Evolutionary conservation across 805 yeast genomes (phyloP), one percentile per base, ranked within the genome.

Genomic region (Metschnikowia chrysomelidarum): DNA sequence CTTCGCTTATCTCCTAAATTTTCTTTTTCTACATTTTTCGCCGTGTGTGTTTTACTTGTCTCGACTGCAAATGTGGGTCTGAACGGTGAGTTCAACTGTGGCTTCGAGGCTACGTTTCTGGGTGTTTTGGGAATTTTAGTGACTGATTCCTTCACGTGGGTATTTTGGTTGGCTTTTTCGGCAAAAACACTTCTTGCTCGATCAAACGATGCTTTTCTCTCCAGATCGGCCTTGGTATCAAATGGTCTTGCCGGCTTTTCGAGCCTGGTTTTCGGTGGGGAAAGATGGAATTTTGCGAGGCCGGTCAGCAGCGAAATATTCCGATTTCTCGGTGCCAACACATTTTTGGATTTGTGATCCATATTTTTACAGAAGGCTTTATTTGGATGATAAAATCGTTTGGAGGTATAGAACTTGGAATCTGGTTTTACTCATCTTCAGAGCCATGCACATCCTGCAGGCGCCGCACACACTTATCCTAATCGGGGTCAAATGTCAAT

Each of bases 301-400:
- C 81, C 80, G 0, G 80, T 75, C 5, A 71, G 59, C 41, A 70
- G 74, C 44, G 78, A 72, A 10, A 71, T 57, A 9, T 73, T 50
- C 39, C 79, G 53, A 17, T 36, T 34, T 16, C 39, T 18, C 12
- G 36, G 36, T 24, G 43, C 26, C n/a, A 28, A 34, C 13, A 28
- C 34, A 11, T 32, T 26, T 15, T n/a, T n/a, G n/a, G n/a, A n/a
- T n/a, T n/a, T n/a, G n/a, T n/a, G n/a, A n/a, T n/a, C n/a, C n/a
- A n/a, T n/a, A n/a, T n/a, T n/a, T n/a, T n/a, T n/a, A n/a, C n/a
- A n/a, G n/a, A n/a, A n/a, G n/a, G n/a, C n/a, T n/a, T n/a, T n/a
- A n/a, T n/a, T n/a, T n/a, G n/a, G n/a, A n/a, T n/a, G n/a, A n/a
- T n/a, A n/a, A n/a, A n/a, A n/a, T n/a, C n/a, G n/a, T n/a, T n/a